Percentiles rank a stretch among this genome's conserved stretches.
Evolutionary conservation across 176 grass and related monocot genomes (phyloP).

Genomic region (Eragrostis curvula): DNA sequence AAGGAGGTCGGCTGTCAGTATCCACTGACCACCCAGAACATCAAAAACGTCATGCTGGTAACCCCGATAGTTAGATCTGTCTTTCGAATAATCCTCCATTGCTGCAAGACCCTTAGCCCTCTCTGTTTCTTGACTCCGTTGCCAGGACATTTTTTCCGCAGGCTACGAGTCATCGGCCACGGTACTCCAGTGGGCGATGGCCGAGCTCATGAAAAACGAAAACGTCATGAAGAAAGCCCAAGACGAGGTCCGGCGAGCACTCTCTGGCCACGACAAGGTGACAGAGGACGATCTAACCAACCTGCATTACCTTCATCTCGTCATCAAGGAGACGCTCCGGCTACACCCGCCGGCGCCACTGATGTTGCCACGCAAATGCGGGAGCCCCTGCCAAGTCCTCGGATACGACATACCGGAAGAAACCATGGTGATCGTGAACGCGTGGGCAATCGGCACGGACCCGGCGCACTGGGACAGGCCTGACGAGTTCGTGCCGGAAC

Average conservation of each 20-base stretch:
- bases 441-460: slow-evolving; percentile 62
- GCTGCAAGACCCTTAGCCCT: too few relatives aligned
- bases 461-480: slow-evolving; percentile 41
- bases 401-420: slow-evolving; percentile 45
- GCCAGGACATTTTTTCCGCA: slow-evolving; percentile 37
- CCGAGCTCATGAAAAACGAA: slow-evolving; percentile 43
- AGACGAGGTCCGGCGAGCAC: slow-evolving; percentile 28
- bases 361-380: slow-evolving; percentile 33
- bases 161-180: slow-evolving; percentile 42
- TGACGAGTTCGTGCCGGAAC: slow-evolving; percentile 52
- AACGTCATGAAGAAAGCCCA: slow-evolving; percentile 19
- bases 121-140: too few relatives aligned
- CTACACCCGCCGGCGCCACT: slow-evolving; percentile 55
- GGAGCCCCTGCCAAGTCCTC: slow-evolving; percentile 27
- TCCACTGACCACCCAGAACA: slow-evolving; percentile 31
- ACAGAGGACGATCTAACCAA: slow-evolving; percentile 14
- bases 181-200: slow-evolving; percentile 44
- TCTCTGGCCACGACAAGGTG: background rate
- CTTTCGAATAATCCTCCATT: too few relatives aligned
- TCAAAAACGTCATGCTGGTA: slow-evolving; percentile 44
- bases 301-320: slow-evolving; percentile 38
- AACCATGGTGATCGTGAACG: slow-evolving; percentile 46
- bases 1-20: slow-evolving; percentile 3
- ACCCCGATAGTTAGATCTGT: background rate
- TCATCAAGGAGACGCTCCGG: slow-evolving; percentile 63